A percentile compares a stretch with the other conserved stretches of the same genome.
These are phyloP conservation scores for Aspergillus egyptiacus DNA, from an alignment of 495 filamentous ascomycete species.

Conservation along the genomic window DNA sequence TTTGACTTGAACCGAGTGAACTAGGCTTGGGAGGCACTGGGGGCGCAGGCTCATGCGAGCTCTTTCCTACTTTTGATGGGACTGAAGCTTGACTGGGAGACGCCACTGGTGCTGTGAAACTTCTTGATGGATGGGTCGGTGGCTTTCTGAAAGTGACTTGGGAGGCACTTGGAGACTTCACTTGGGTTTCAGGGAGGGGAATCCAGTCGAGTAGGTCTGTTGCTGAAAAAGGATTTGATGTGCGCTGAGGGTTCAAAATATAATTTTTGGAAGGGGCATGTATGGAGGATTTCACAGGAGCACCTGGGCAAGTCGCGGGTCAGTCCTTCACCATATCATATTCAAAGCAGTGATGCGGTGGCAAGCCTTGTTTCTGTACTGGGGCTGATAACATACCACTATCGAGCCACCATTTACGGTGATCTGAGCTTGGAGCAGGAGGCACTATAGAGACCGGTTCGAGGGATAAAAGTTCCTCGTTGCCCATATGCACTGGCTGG, in stretches of 20 bases:
- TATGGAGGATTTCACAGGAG: slow-evolving; percentile 66
- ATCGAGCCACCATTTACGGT: slow-evolving; percentile 91
- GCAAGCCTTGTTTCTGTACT: background rate
- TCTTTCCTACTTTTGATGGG: background rate
- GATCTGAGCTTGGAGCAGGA: slow-evolving; percentile 85
- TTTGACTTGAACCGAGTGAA: slow-evolving; percentile 21
- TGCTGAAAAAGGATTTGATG: slow-evolving; percentile 72
- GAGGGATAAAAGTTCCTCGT: slow-evolving; percentile 65
- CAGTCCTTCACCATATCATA: background rate
- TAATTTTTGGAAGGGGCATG: slow-evolving; percentile 55
- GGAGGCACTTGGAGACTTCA: background rate
- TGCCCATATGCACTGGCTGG: slow-evolving; percentile 41
- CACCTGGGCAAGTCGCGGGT: slow-evolving; percentile 34
- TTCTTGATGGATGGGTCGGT: slow-evolving; percentile 13
- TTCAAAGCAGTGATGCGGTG: background rate
- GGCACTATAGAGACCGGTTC: slow-evolving; percentile 72
- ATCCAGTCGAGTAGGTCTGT: slow-evolving; percentile 76
- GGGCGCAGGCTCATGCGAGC: slow-evolving; percentile 19
- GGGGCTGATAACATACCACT: slow-evolving; percentile 45
- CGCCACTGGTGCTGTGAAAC: background rate
- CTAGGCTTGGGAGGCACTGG: slow-evolving; percentile 33
- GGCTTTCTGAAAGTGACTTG: background rate
- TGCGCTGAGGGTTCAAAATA: slow-evolving; percentile 63
- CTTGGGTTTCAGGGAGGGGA: background rate
- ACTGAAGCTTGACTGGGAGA: background rate